Evolutionary conservation across 345 rosid species (phyloP).

Genomic region (Hevea brasiliensis): DNA sequence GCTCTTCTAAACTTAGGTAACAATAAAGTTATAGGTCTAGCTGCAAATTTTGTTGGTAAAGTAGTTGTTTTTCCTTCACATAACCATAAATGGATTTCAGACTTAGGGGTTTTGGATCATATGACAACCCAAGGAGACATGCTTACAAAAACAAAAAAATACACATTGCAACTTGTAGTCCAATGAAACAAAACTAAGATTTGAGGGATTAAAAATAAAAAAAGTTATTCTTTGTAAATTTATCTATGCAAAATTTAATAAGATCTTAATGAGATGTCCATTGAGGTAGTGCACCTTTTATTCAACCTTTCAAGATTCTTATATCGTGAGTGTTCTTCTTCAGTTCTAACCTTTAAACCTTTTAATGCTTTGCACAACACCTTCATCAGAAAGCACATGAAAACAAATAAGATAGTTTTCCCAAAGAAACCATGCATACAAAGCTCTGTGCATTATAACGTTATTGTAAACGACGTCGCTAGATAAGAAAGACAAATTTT

Average conservation of each 20-base stretch:
- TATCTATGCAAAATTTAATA: not conserved
- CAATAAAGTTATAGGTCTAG: too few species aligned
- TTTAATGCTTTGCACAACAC: slow-evolving; percentile 27
- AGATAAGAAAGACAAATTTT: not conserved
- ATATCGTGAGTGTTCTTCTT: not conserved
- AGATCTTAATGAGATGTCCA: not conserved
- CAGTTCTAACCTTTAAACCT: not conserved
- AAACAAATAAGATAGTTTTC: not conserved
- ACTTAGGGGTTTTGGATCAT: too few species aligned
- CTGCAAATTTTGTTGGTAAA: too few species aligned
- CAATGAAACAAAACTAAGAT: not conserved
- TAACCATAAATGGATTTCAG: too few species aligned
- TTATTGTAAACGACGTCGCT: not conserved
- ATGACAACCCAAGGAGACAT: too few species aligned
- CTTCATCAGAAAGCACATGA: slow-evolving; percentile 8
- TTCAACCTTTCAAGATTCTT: not conserved
- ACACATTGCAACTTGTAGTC: not conserved
- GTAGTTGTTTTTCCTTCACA: too few species aligned
- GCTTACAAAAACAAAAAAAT: too few species aligned
- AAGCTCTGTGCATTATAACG: not conserved
- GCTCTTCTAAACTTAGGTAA: too few species aligned
- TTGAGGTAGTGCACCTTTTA: not conserved
- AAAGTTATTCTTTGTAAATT: not conserved
- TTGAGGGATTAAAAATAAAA: too few species aligned
- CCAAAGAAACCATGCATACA: not conserved